Base-by-base conservation (phyloP, 2,329 filamentous ascomycete species). In the Nemania sp. region DNA sequence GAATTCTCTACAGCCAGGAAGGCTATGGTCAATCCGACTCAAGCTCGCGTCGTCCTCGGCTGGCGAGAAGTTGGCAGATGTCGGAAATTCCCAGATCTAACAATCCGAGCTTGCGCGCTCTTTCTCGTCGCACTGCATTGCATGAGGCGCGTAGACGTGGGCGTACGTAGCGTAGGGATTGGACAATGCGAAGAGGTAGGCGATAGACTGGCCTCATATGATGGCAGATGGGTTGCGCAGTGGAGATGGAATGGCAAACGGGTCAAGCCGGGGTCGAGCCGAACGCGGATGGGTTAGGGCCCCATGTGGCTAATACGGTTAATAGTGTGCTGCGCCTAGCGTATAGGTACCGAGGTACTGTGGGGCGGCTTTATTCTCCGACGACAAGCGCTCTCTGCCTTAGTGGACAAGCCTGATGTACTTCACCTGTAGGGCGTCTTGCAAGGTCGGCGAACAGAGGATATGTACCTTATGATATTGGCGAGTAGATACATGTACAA, bases 261-360 rank as follows among this genome's bases (percentile, higher is more conserved):
- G 54, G 34, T 52, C 21, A 54, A 48, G 50, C 45, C 40, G 48
- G 48, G 54, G 34, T 52, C 21, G 50, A 48, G 50, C 45, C 40
- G 48, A 54, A 43, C 48, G 52, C 3, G 57, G n/a, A 35, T 5
- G 45, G 47, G 15, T 13, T 5, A 17, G 12, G 54, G 52, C 43
- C 43, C 32, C 17, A 64, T 59, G 62, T 55, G 62, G 62, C 59
- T 64, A 64, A 64, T 59, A 64, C 46, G 62, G 62, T 46, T 64
- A 64, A 64, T 62, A 58, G 42, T 54, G 50, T 42, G 54, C 37
- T 50, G 57, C 53, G 47, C 43, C n/a, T 47, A 42, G 39, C 34
- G 18, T 15, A 17, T 11, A 10, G 4, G 15, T 9, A 25, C 25
- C 21, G 12, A 43, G 40, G 15, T 43, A 37, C 29, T 37, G n/a